Evolutionary conservation across 2,329 filamentous ascomycete genomes (phyloP), one percentile per base, ranked within the genome.

Genomic region (Onygenales sp.): DNA sequence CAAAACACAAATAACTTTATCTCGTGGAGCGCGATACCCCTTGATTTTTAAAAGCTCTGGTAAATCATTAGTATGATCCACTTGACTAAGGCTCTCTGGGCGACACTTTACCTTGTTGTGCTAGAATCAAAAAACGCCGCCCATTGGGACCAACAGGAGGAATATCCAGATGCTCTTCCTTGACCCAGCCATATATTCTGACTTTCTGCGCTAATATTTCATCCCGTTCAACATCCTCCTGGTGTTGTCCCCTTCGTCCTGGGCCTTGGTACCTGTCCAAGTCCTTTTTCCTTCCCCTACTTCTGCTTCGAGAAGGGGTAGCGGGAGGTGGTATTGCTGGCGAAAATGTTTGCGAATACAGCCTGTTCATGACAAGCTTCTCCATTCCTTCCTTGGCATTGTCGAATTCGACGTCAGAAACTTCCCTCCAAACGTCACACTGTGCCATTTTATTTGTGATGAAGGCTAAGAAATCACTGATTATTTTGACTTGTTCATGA

Each of bases 301-400:
- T 79, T 17, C 82, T 66, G 51, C 66, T 74, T 51, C 71, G 62
- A 4, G 71, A 83, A 27, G 86, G 80, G 37, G 86, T 79, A 56
- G 89, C 86, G 3, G 89, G 86, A 0, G 88, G 79, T 3, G 89
- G 83, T 58, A 98, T 98, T 11, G 88, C 88, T 0, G 93, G 93
- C 0, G 92, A 96, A 67, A 98, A 98, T 0, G 93, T 97, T 69
- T 98, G 93, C 0, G 84, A 83, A 69, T 98, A 98, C 4, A 98
- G 74, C 53, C 94, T 79, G 67, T 98, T 98, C 94, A 98, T 98
- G 60, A 98, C 94, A 3, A 98, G 79, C 69, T 98, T 98, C 74
- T 98, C 93, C 93, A 98, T 98, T 36, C 93, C 93, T 72, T 98
- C 93, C 61, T 91, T 84, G 11, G 93, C 93, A 69, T 98, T 98